Conservation (phyloP, 2,329 filamentous ascomycete species). For the Mycosphaerella sp. region DNA sequence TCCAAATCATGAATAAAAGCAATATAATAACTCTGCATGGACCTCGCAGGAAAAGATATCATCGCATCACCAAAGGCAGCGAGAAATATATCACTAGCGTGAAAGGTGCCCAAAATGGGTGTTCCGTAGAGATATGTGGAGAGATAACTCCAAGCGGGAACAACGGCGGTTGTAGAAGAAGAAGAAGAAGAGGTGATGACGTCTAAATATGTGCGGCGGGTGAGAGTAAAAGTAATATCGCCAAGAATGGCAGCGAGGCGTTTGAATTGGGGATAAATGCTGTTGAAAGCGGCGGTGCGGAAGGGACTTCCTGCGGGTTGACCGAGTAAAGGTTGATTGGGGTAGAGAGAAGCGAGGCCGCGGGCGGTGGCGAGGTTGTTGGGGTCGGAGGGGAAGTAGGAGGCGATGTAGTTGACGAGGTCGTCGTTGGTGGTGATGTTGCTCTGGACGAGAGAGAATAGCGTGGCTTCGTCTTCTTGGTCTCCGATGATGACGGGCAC, state of each 20-base stretch:
- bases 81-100: conserved; percentile 47
- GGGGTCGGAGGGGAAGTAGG: conserved; percentile 50
- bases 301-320: conserved; percentile 62
- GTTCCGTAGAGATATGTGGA: conserved; percentile 64
- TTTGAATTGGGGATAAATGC: conserved; percentile 70
- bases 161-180: conserved; percentile 31
- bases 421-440: conserved; percentile 59
- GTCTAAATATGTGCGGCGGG: conserved; percentile 58
- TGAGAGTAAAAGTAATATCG: conserved; percentile 67
- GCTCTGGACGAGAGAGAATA: conserved; percentile 53
- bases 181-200: conserved; percentile 33
- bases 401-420: conserved; percentile 56
- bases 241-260: conserved; percentile 66
- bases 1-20: conserved; percentile 65
- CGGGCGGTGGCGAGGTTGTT: conserved; percentile 37
- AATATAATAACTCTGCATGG: conserved; percentile 63
- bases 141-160: conserved; percentile 71
- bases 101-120: conserved; percentile 68
- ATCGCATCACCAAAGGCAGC: conserved; percentile 1
- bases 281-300: conserved; percentile 61
- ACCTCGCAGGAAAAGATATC: conserved; percentile 17
- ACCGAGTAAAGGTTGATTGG: conserved; percentile 39
- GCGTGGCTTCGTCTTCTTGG: conserved; percentile 63
- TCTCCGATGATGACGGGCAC: conserved; percentile 57
- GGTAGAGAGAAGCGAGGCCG: conserved; percentile 57